Evolutionary conservation across 2,329 filamentous ascomycete genomes (phyloP).

Genomic region (Parastagonospora nodorum): DNA sequence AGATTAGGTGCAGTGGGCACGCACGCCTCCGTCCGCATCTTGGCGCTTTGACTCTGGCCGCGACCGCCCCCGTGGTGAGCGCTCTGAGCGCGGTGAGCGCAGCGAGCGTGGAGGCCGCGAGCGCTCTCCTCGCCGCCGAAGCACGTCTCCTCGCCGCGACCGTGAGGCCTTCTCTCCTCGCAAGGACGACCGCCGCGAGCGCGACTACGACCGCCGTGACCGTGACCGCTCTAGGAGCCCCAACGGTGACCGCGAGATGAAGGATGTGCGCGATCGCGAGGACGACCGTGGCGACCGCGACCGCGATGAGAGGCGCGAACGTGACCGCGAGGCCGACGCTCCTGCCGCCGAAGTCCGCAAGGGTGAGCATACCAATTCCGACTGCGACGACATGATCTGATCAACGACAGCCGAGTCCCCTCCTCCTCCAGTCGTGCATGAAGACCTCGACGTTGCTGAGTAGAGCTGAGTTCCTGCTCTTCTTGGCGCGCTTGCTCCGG

Average conservation of each 20-base stretch:
- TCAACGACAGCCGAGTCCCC: conserved; percentile 70
- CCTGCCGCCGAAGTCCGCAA: conserved; percentile 91
- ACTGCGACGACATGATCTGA: conserved; percentile 29
- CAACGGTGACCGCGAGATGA: conserved; percentile 59
- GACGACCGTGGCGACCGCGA: conserved; percentile 59
- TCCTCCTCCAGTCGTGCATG: conserved; percentile 72
- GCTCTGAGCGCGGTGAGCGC: conserved; percentile 69
- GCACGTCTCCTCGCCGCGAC: conserved; percentile 59
- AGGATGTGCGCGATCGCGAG: conserved; percentile 63
- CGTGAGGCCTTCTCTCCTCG: conserved; percentile 77
- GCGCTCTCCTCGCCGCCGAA: conserved; percentile 60
- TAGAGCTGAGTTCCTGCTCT: conserved; percentile 38
- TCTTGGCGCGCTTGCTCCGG: conserved; percentile 13
- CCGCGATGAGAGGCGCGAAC: conserved; percentile 43
- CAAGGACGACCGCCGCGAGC: conserved; percentile 69
- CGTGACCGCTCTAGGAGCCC: conserved; percentile 73
- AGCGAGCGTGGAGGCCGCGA: conserved; percentile 70
- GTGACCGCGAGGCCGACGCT: conserved; percentile 67
- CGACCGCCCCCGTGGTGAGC: conserved; percentile 35
- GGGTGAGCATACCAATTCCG: conserved; percentile 59
- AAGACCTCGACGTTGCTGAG: conserved; percentile 96
- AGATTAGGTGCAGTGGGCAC: conserved; percentile 77
- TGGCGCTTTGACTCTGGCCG: conserved; percentile 94
- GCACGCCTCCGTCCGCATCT: conserved; percentile 94
- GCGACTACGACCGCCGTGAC: conserved; percentile 72